A percentile compares a stretch with the other conserved stretches of the same genome.
Evolutionary conservation across 139 green algal genomes (phyloP).

Genomic region (Astrephomene gubernaculifera): DNA sequence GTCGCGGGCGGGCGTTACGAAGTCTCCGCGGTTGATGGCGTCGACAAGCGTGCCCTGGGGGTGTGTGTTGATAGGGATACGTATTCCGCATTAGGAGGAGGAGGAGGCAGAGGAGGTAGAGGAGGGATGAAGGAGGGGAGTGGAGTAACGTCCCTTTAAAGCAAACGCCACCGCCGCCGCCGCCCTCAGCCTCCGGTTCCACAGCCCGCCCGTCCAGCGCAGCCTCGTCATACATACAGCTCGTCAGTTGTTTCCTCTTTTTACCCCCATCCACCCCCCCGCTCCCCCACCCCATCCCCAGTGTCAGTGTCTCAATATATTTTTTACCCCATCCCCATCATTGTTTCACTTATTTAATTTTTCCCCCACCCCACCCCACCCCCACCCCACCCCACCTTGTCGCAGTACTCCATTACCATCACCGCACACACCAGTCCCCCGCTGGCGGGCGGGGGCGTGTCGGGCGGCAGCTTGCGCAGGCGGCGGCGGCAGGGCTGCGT

Average conservation of each 20-base stretch:
- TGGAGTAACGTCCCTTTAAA: no score
- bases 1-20: slow-evolving; percentile 21
- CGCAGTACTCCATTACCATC: slow-evolving; percentile 59
- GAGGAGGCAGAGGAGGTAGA: background rate
- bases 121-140: background rate
- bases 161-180: no score
- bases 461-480: slow-evolving; percentile 37
- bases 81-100: no score
- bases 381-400: slow-evolving; percentile 20
- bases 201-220: no score
- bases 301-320: no score
- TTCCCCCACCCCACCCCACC: background rate
- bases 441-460: slow-evolving; percentile 24
- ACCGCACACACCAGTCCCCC: slow-evolving; percentile 44
- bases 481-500: slow-evolving; percentile 41
- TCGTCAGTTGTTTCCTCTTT: no score
- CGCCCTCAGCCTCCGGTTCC: no score
- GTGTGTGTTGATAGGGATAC: no score
- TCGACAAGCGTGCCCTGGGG: slow-evolving; percentile 34
- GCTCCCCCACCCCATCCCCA: no score
- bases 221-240: no score
- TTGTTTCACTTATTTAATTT: background rate
- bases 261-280: background rate
- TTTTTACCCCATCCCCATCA: background rate
- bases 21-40: slow-evolving; percentile 43